Base-by-base conservation (phyloP, 2,329 filamentous ascomycete genomes). In the Neodidymelliopsis sp. region DNA sequence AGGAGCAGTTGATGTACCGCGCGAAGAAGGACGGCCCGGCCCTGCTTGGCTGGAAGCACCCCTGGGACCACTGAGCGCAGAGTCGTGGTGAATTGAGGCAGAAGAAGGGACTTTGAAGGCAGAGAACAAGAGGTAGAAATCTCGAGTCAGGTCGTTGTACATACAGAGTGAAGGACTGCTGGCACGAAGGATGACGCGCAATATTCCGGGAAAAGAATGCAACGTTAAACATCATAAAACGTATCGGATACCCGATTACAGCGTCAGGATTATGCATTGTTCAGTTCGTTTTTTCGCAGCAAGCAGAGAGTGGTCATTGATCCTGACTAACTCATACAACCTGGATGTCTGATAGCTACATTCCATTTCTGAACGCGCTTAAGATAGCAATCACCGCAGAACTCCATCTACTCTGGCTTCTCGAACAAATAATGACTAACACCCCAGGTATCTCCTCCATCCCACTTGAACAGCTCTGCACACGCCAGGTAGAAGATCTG, bases 21-120 rank as follows among this genome's bases (percentile, higher is more conserved):
- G 91, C 91, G 67, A 96, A 93, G 85, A 89, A 97, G 80, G 94
- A 99, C 69, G 92, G 92, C n/a, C 82, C 93, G 18, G 93, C 86
- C 44, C 79, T 97, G 58, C 74, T 99, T 66, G 94, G 94, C 73
- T 91, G 86, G 88, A 97, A 91, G 80, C 94, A 97, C 76, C 94
- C 69, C 15, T 72, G 69, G 69, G 69, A 72, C 4, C 69, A 72
- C 54, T 72, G 67, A 72, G 48, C 46, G 28, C 36, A 8, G 22
- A 31, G 4, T 18, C 8, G n/a, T 15, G 27, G 25, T 4, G 24
- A 15, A 33, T 23, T 13, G 16, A 4, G 29, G 7, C 13, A 2
- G 10, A 9, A 16, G 12, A 22, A 20, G 9, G 15, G 19, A 18
- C 5, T 25, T 4, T 13, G 10, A 30, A 37, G 24, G 15, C 6